These are phyloP conservation scores for Saprolegnia parasitica DNA, from an alignment of 352 stramenopile genomes.

Conservation along the genomic window DNA sequence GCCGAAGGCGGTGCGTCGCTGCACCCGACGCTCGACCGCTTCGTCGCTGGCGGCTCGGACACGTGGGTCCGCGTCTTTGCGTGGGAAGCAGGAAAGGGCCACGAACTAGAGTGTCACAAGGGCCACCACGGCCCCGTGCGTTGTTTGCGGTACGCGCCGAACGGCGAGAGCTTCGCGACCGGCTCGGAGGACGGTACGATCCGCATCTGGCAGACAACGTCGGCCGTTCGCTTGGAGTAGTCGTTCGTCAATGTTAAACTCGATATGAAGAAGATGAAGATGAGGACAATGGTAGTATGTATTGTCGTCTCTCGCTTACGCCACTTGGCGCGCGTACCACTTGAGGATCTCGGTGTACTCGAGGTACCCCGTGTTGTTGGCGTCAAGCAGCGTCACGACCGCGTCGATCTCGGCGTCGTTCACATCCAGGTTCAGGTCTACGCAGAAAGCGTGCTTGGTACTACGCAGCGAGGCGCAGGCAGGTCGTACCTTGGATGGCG, in stretches of 20 bases:
- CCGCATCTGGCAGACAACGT: slow-evolving; percentile 91
- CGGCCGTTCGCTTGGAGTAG: slow-evolving; percentile 49
- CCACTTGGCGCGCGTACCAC: slow-evolving; percentile 48
- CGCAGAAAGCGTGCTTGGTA: background rate
- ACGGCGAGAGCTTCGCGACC: slow-evolving; percentile 91
- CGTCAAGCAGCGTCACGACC: slow-evolving; percentile 58
- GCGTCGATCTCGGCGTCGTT: slow-evolving; percentile 63
- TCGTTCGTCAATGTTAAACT: background rate
- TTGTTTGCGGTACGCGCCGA: slow-evolving; percentile 94
- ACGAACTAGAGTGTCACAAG: slow-evolving; percentile 93
- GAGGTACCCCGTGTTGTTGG: slow-evolving; percentile 72
- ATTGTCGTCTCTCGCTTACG: slow-evolving; percentile 5
- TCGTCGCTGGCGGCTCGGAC: slow-evolving; percentile 91
- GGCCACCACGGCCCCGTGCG: slow-evolving; percentile 96
- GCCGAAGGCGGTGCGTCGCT: slow-evolving; percentile 89
- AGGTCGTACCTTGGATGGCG: slow-evolving; percentile 36
- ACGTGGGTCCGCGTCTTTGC: slow-evolving; percentile 97
- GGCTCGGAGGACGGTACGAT: slow-evolving; percentile 98
- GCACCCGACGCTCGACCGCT: slow-evolving; percentile 74
- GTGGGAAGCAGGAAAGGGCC: slow-evolving; percentile 72
- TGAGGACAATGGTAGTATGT: background rate
- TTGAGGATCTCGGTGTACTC: slow-evolving; percentile 79
- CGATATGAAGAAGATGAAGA: slow-evolving; percentile 30
- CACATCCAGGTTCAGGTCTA: slow-evolving; percentile 52
- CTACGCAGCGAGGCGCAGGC: no score